phyloP scores from a whole-genome alignment of 2,329 filamentous ascomycete species.

The Apiospora pterosperma region DNA sequence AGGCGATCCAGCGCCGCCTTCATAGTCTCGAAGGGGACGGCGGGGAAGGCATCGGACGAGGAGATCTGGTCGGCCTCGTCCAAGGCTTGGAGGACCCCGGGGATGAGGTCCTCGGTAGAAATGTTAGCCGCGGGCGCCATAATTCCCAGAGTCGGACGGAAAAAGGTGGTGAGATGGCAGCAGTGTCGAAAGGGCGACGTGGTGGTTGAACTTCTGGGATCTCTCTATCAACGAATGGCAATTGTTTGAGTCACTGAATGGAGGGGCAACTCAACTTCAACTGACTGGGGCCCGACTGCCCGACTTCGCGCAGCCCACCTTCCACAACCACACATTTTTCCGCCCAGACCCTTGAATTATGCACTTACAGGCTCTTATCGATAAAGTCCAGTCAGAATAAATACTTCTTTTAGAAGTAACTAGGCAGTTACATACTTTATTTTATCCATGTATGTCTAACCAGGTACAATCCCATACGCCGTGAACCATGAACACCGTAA shows the following conservation, averaged over 20 bases:
- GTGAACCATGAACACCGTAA: not conserved
- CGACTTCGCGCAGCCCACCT: conserved; percentile 1
- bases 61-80: conserved; percentile 61
- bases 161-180: not conserved
- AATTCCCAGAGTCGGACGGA: not conserved
- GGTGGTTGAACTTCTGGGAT: not conserved
- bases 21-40: conserved; percentile 62
- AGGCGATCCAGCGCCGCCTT: conserved; percentile 89
- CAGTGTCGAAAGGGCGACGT: not conserved
- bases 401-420: too few species aligned
- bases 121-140: conserved; percentile 40
- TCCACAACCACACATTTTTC: not conserved
- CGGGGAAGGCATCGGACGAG: conserved; percentile 67
- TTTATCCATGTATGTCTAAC: too few species aligned
- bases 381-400: too few species aligned
- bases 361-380: not conserved
- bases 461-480: too few species aligned
- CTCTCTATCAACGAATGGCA: not conserved
- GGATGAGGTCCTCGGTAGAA: conserved; percentile 54
- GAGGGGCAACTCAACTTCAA: not conserved
- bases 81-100: conserved; percentile 63
- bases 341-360: not conserved
- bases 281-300: too few species aligned
- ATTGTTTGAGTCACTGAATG: not conserved
- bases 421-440: too few species aligned